Evolutionary conservation across 1,284 basidiomycete genomes (phyloP), one percentile per base, ranked within the genome.

Genomic region (Leccinum subrobustum): DNA sequence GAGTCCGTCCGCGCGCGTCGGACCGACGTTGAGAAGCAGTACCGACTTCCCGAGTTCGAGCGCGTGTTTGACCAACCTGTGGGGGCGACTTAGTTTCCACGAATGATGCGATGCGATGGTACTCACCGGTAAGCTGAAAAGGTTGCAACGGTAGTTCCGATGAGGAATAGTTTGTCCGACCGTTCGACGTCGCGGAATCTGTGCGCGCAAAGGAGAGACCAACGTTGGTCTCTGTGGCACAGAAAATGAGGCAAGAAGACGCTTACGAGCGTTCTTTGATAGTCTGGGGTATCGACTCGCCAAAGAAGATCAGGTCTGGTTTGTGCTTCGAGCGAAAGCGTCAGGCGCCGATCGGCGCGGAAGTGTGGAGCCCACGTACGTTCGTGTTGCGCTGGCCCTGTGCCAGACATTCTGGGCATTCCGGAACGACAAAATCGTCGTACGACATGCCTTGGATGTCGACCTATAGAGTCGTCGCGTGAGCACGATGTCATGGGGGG

Each of bases 101-200:
- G 12, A 20, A 20, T 51, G 59, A n/a, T 25, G 18, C 23, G 5
- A 39, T 44, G 18, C 11, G 18, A 47, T 20, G 3, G 2, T 44
- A 6, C 72, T 48, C 66, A 90, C 90, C 93, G 81, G 75, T 90
- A 96, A 1, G 94, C 93, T 7, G 92, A 95, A 75, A 92, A 96
- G 0, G 95, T 97, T 2, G 95, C 94, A 12, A 97, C 82, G 0
- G 92, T 94, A 0, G 93, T 95, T 33, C 95, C 95, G 42, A 96
- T 76, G 51, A 96, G 77, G 57, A 97, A 83, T 1, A 97, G 74
- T 54, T 85, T 81, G 56, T 90, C 88, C 6, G 85, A 79, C 3
- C 75, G 67, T 62, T 88, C 83, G 16, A 96, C 73, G 52, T 88
- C 80, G 12, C 72, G 68, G 67, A 85, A 87, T 27, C 92, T 92